Percentiles rank a stretch among this genome's conserved stretches.
phyloP scores from a whole-genome alignment of 2,329 filamentous ascomycete species.

The Exserohilum rostratum region DNA sequence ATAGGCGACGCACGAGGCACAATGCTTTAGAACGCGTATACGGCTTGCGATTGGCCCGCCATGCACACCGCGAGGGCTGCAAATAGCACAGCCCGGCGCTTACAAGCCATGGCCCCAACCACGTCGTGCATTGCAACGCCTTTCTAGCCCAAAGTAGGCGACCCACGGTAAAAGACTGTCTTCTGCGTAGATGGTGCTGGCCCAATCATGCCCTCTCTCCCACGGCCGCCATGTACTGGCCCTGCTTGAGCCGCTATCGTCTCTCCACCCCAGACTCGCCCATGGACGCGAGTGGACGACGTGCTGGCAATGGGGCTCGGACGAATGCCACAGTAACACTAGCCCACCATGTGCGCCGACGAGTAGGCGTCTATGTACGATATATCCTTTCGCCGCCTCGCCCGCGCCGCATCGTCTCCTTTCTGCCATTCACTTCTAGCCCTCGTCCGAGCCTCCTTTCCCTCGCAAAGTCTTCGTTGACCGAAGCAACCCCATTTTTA shows the following conservation, averaged over 20 bases:
- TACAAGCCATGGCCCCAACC: slow-evolving; percentile 41
- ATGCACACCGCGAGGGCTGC: slow-evolving; percentile 28
- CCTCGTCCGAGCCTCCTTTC: slow-evolving; percentile 35
- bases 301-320: slow-evolving; percentile 37
- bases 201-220: slow-evolving; percentile 36
- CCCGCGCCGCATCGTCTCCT: slow-evolving; percentile 37
- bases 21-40: slow-evolving; percentile 30
- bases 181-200: slow-evolving; percentile 16
- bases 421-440: slow-evolving; percentile 43
- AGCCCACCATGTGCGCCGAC: slow-evolving; percentile 26
- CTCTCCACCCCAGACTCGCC: slow-evolving; percentile 30
- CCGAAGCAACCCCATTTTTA: slow-evolving; percentile 50
- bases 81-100: slow-evolving; percentile 44
- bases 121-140: slow-evolving; percentile 31
- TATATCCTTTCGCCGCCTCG: slow-evolving; percentile 43
- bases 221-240: slow-evolving; percentile 43
- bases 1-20: slow-evolving; percentile 34
- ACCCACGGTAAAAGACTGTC: slow-evolving; percentile 25
- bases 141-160: slow-evolving; percentile 28
- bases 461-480: slow-evolving; percentile 51
- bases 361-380: slow-evolving; percentile 40
- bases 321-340: slow-evolving; percentile 37
- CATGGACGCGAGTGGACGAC: slow-evolving; percentile 38
- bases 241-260: slow-evolving; percentile 42
- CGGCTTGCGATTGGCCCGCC: slow-evolving; percentile 33